Evolutionary conservation across 2,329 filamentous ascomycete species (phyloP), one percentile per base, ranked within the genome.

Genomic region (Xylariaceae sp.): DNA sequence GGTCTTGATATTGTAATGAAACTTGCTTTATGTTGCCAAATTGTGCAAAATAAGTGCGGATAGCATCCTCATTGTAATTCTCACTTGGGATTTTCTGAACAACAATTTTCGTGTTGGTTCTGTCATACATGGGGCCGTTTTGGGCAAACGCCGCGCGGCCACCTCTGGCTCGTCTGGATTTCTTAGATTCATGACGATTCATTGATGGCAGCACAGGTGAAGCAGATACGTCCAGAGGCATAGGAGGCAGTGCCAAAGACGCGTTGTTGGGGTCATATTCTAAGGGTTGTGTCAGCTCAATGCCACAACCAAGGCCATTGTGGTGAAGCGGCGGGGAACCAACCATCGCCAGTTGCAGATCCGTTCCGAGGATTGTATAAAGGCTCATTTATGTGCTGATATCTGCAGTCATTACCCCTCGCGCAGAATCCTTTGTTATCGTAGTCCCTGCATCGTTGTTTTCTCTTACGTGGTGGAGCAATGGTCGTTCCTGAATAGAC

Each of bases 1-100:
- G 78, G 64, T 86, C 86, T 65, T 86, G 80, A 1, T 78, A 74
- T 60, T 88, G 82, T 75, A 93, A 78, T 1, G 79, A 78, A 2
- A 93, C 70, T 9, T 86, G 77, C 12, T 75, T 60, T 40, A 93
- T 82, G 16, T 70, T 75, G 17, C 89, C 89, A 66, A 91, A 93
- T 58, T 87, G 77, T 0, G 78, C 74, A 62, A 94, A 94, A 71
- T 89, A 93, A 1, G 69, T 72, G 11, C 81, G 81, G 12, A 94
- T 79, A 11, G 78, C 71, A 0, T 83, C 77, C 61, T 91, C 88
- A 41, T 73, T 76, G 50, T 89, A 86, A 50, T 83, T 77, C 17
- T 89, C 86, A 55, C 86, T 80, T 0, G 89, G 89, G 6, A 94
- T 93, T 51, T 86, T 84, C 64, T 92, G 88, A 2, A 94, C 79